Evolutionary conservation across 768 basidiomycete genomes (phyloP).

Genomic region (Boletus subcaerulescens): DNA sequence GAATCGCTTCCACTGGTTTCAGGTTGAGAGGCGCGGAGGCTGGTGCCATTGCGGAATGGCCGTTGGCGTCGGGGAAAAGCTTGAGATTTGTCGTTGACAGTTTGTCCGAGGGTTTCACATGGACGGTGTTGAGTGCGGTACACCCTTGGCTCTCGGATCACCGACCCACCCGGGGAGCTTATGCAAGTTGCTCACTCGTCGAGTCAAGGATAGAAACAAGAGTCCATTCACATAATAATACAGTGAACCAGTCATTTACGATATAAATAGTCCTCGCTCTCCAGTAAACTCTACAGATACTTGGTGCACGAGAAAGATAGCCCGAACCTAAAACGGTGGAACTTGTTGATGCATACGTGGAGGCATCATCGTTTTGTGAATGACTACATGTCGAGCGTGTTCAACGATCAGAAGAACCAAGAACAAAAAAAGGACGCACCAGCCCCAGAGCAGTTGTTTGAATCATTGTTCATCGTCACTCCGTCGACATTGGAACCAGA

Average conservation of each 20-base stretch:
- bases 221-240: not conserved
- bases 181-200: too few species aligned
- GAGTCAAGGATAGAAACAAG: too few species aligned
- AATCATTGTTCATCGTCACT: constrained; percentile 9
- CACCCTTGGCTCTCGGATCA: too few species aligned
- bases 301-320: too few species aligned
- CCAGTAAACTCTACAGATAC: not conserved
- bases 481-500: not conserved
- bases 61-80: too few species aligned
- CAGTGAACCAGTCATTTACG: not conserved
- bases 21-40: too few species aligned
- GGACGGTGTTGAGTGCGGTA: not conserved
- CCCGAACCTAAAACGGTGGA: not conserved
- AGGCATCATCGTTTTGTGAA: constrained; percentile 1
- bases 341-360: not conserved
- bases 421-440: constrained; percentile 4
- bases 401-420: not conserved
- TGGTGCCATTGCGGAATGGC: too few species aligned
- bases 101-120: not conserved
- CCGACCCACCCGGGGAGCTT: too few species aligned
- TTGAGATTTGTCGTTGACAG: too few species aligned
- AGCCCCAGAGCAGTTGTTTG: constrained; percentile 2
- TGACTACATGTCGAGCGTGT: not conserved
- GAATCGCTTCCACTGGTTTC: too few species aligned
- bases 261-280: not conserved